These are phyloP conservation scores for Trypanosoma scelopori DNA, from an alignment of 208 protist genomes.

Conservation along the genomic window DNA sequence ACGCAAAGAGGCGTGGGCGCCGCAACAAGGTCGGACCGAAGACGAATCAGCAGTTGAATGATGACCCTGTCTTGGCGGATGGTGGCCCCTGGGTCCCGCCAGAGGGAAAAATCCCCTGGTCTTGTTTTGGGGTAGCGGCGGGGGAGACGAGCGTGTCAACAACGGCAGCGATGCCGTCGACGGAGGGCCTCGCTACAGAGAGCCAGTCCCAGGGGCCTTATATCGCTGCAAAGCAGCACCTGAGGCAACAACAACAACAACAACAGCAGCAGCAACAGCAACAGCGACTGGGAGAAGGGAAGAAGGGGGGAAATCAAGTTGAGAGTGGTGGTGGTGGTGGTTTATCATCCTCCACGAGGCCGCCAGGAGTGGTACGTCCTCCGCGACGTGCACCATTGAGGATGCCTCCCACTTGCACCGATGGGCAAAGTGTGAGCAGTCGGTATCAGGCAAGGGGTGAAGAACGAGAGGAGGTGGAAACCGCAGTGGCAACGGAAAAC, in stretches of 20 bases:
- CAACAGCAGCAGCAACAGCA: background rate
- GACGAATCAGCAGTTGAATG: constrained; percentile 1
- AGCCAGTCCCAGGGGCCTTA: background rate
- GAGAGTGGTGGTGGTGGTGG: background rate
- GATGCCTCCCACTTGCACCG: background rate
- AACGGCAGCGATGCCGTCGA: background rate
- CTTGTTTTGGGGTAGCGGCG: constrained; percentile 4
- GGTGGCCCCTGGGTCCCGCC: constrained; percentile 59
- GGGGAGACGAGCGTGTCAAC: background rate
- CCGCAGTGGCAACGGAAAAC: background rate
- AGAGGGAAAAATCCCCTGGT: constrained; percentile 35
- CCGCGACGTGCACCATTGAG: background rate
- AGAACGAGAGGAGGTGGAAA: background rate
- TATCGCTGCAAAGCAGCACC: background rate
- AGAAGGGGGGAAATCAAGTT: background rate
- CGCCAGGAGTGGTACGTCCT: constrained; percentile 1
- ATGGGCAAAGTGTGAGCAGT: background rate
- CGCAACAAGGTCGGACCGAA: background rate
- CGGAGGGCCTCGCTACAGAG: background rate
- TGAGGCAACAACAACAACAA: background rate
- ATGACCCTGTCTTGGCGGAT: constrained; percentile 34
- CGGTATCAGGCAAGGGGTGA: background rate
- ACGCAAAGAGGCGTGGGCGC: background rate
- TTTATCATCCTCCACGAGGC: background rate
- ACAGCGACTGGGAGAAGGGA: background rate